Base-by-base conservation (phyloP, 805 yeast species). In the Candida arabinofermentans region DNA sequence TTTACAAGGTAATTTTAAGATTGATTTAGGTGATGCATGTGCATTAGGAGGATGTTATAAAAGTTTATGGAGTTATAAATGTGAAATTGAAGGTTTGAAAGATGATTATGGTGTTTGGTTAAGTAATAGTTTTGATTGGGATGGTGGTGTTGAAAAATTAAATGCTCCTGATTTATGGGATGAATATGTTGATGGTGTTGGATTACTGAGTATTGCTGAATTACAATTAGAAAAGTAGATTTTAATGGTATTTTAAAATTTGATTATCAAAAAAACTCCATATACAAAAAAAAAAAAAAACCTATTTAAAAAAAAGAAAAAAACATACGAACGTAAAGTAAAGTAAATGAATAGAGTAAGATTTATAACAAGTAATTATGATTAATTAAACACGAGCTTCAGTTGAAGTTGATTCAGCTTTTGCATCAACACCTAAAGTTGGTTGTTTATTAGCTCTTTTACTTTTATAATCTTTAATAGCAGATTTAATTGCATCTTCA, bases 401-500 rank as follows among this genome's bases (percentile, higher is more conserved):
- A 30, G 44, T 36, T 26, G 61, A 51, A 16, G 58, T 36, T 12
- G 46, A 36, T 27, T 54, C 43, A 34, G 48, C 23, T 4, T 31
- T 22, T n/a, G 80, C 77, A 30, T 72, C 77, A 8, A 81, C 80
- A 26, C 87, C 87, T 50, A 81, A 69, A 40, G 86, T 81, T 36
- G 85, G 74, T 58, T 67, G 66, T 53, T 62, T 58, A 46, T 49
- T 44, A 52, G 61, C 48, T 66, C 95, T 80, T 82, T 93, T 93
- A 39, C 88, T 66, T 67, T 79, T 82, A 75, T 91, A 93, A 66
- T 93, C 98, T 70, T 87, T 89, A 54, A 93, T 89, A 12, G 99
- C 99, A 40, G 90, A 82, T 74, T 93, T 91, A 66, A 93, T 93
- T 39, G 99, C 99, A 59, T 93, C 99, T 67, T 93, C 99, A 14